Evolutionary conservation across 2,329 filamentous ascomycete genomes (phyloP).

Genomic region (Aspergillus caelatus): DNA sequence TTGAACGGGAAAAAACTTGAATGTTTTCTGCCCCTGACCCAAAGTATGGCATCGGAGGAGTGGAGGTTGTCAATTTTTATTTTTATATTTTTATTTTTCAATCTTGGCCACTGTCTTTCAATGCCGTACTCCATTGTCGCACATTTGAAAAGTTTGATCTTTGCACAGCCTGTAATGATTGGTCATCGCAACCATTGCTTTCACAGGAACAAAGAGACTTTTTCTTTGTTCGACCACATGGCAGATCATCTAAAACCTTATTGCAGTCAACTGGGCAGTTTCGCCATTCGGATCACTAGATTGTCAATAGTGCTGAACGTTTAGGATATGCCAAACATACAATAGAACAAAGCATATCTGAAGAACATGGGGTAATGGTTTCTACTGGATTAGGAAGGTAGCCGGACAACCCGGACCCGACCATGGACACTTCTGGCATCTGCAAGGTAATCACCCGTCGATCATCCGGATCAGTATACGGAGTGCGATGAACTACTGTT

Average conservation of each 20-base stretch:
- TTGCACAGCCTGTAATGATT: neutral
- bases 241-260: neutral
- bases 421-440: too few relatives aligned
- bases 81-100: neutral
- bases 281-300: neutral
- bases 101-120: neutral
- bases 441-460: slow-evolving; percentile 9
- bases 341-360: neutral
- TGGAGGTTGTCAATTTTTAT: neutral
- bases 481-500: slow-evolving; percentile 12
- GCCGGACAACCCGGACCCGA: neutral
- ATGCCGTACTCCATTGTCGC: neutral
- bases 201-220: neutral
- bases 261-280: too few relatives aligned
- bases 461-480: slow-evolving; percentile 13
- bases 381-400: neutral
- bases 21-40: neutral
- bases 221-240: slow-evolving; percentile 4
- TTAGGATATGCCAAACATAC: neutral
- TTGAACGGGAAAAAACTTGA: neutral
- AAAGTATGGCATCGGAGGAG: neutral
- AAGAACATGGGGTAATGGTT: neutral
- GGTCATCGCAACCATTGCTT: neutral
- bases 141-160: neutral
- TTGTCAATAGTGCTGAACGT: neutral